phyloP scores from a whole-genome alignment of 108 stramenopile genomes.

The Craspedostauros australis region DNA sequence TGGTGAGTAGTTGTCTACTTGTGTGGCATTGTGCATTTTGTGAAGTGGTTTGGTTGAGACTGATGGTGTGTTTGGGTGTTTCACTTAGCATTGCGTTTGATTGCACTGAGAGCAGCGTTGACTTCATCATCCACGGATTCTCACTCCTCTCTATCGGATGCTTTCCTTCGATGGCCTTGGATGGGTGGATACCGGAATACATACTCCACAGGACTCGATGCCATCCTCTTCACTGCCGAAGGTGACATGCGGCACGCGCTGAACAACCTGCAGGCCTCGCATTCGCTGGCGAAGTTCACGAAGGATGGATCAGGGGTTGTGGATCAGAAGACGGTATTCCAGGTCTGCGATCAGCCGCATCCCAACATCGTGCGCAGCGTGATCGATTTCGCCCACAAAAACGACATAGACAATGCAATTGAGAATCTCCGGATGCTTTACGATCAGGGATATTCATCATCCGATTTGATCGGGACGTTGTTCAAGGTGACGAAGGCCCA shows the following conservation, averaged over 20 bases:
- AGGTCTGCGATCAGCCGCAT: slow-evolving; percentile 99
- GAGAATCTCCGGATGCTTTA: slow-evolving; percentile 36
- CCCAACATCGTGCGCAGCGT: slow-evolving; percentile 83
- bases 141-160: neutral
- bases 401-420: slow-evolving; percentile 60
- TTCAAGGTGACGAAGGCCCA: slow-evolving; percentile 87
- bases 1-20: no score
- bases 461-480: slow-evolving; percentile 93
- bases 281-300: slow-evolving; percentile 21
- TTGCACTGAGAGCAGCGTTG: neutral
- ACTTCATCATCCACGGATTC: neutral
- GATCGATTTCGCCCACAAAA: slow-evolving; percentile 53
- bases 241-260: slow-evolving; percentile 99
- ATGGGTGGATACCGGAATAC: neutral
- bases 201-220: slow-evolving; percentile 72
- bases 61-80: neutral
- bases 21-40: neutral
- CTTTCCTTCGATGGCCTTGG: neutral
- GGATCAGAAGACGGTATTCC: slow-evolving; percentile 89
- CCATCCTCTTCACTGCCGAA: slow-evolving; percentile 98
- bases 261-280: slow-evolving; percentile 95
- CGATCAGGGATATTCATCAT: slow-evolving; percentile 70
- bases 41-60: neutral
- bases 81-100: neutral
- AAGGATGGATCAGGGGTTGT: slow-evolving; percentile 78